Evolutionary conservation across 495 filamentous ascomycete species (phyloP).

Genomic region (Aspergillus bridgeri): DNA sequence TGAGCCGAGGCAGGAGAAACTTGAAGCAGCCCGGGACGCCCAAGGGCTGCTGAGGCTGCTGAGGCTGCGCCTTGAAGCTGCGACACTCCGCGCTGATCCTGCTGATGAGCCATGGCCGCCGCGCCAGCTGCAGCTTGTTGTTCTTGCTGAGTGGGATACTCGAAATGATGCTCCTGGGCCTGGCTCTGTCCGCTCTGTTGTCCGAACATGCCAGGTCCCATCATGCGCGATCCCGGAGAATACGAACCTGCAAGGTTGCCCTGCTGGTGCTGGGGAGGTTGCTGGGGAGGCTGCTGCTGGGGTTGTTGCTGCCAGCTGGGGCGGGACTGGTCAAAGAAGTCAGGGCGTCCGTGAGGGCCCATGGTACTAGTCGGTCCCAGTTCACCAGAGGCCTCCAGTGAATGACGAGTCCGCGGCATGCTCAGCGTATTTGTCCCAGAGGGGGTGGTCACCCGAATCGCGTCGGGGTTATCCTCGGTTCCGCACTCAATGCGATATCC

Average conservation of each 20-base stretch:
- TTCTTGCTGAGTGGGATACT: constrained; percentile 45
- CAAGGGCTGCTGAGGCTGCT: constrained; percentile 51
- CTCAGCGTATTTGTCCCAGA: constrained; percentile 70
- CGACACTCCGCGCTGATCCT: constrained; percentile 78
- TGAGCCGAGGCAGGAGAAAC: constrained; percentile 44
- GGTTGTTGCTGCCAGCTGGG: constrained; percentile 47
- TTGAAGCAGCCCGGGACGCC: constrained; percentile 40
- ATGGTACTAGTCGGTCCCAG: constrained; percentile 32
- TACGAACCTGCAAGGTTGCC: constrained; percentile 36
- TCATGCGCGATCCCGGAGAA: constrained; percentile 43
- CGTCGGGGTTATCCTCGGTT: constrained; percentile 84
- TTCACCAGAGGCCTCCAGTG: constrained; percentile 42
- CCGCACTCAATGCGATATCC: constrained; percentile 98
- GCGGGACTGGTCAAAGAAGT: constrained; percentile 48
- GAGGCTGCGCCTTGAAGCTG: constrained; percentile 75
- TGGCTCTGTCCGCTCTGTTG: constrained; percentile 38
- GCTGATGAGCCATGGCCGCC: constrained; percentile 60
- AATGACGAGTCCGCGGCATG: constrained; percentile 51
- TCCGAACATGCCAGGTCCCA: constrained; percentile 38
- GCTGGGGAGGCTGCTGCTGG: constrained; percentile 53
- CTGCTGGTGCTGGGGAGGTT: constrained; percentile 25
- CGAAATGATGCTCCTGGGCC: constrained; percentile 41
- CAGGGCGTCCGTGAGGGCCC: constrained; percentile 35
- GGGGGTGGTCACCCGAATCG: constrained; percentile 94
- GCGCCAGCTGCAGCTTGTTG: constrained; percentile 46